A percentile compares a stretch with the other conserved stretches of the same genome.
Evolutionary conservation across 164 flowering plant genomes (phyloP).

Genomic region (Nelumbo lutea): DNA sequence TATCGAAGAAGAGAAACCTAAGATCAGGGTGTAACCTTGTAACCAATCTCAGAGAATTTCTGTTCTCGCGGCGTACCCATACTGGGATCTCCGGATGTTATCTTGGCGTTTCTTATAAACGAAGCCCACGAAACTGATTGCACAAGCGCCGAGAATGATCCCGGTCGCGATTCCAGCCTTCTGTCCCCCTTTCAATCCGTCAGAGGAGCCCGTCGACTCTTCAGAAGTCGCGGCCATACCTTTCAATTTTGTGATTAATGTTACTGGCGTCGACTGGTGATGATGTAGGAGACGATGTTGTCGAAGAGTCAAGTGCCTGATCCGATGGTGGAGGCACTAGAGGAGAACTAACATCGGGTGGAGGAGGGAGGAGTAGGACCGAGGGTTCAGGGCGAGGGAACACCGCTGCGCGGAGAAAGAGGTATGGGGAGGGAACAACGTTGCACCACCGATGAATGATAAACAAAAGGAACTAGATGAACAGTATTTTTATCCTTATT

Average conservation of each 20-base stretch:
- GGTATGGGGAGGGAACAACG: conserved; percentile 4
- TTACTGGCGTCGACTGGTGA: conserved; percentile 9
- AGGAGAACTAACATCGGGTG: neutral
- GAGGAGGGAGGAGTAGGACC: neutral
- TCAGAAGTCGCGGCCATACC: neutral
- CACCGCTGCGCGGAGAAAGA: neutral
- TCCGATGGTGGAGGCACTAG: conserved; percentile 4
- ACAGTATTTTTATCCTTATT: no score
- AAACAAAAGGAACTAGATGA: no score
- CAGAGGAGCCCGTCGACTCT: no score
- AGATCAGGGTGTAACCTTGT: no score
- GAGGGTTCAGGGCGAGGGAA: conserved; percentile 5
- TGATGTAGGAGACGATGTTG: conserved; percentile 7
- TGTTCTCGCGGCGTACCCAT: conserved; percentile 19
- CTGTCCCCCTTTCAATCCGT: conserved; percentile 18
- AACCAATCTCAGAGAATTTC: conserved; percentile 12
- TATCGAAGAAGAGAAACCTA: no score
- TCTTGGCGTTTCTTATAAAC: conserved; percentile 24
- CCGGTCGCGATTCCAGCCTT: conserved; percentile 24
- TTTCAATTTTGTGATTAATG: neutral
- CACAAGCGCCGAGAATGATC: conserved; percentile 13
- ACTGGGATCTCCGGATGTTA: conserved; percentile 19
- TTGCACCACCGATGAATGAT: no score
- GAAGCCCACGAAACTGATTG: conserved; percentile 11
- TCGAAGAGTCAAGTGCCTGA: neutral